Evolutionary conservation across 192 early-diverging fungal genomes (phyloP), one percentile per base, ranked within the genome.

Genomic region (Coemansia sp.): DNA sequence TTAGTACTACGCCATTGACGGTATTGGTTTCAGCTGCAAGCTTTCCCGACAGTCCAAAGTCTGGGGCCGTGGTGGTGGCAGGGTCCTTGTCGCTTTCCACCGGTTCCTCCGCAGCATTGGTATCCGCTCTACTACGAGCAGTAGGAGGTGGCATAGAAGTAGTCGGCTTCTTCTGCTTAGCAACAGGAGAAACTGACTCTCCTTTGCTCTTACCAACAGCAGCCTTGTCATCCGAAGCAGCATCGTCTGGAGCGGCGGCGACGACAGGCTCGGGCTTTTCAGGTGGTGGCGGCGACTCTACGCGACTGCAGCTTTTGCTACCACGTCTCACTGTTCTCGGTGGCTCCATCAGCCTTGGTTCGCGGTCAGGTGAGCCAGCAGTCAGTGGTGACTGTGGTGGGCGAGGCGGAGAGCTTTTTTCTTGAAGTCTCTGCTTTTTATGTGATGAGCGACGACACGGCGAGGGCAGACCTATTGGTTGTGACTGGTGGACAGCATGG

Each of bases 21-120:
- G 90, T 94, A 74, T 96, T 96, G 25, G 89, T 88, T 51, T 98
- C 97, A 9, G 91, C 92, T 2, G 90, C 93, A 34, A 98, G 80
- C 63, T 90, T 89, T 29, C 97, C 96, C 14, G 95, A 97, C 21
- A 91, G 78, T 15, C 87, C 87, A 83, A 90, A 97, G 64, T 97
- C 93, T 6, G 96, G 94, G 62, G 86, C 55, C 10, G 29, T 31
- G 21, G 21, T 19, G 2, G 23, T 19, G 27, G 53, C 53, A 31
- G 29, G 46, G 46, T 21, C 29, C 55, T 58, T 32, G 57, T 45
- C n/a, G 69, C 42, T 46, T 14, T 58, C 63, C 48, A 62, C 42
- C 64, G 29, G 55, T 6, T 58, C 55, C 12, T 58, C 55, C 55
- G 55, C 55, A 31, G 15, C 55, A 58, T n/a, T 17, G 29, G 55